Percentiles rank a stretch among this genome's conserved stretches.
These are phyloP conservation scores for Lolium multiflorum DNA, from an alignment of 176 grass and related monocot genomes.

Conservation along the genomic window DNA sequence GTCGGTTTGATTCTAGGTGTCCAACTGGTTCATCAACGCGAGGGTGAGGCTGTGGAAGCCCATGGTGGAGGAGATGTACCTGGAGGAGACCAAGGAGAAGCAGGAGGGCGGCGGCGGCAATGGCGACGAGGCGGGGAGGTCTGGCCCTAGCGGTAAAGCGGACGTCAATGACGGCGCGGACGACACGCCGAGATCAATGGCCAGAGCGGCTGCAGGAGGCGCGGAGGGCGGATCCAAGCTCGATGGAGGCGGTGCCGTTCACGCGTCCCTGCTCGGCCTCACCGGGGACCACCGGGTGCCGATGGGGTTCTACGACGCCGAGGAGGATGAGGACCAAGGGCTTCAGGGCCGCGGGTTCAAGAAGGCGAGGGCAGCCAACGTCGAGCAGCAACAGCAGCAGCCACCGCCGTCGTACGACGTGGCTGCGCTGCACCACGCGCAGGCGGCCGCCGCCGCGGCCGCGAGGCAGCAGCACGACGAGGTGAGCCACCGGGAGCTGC, in stretches of 20 bases:
- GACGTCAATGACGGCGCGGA: conserved; percentile 31
- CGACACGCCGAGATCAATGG: conserved; percentile 42
- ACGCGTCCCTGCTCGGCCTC: conserved; percentile 53
- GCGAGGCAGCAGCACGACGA: conserved; percentile 63
- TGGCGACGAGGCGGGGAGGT: conserved; percentile 47
- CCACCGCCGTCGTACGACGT: conserved; percentile 34
- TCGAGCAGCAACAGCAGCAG: conserved; percentile 28
- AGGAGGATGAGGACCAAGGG: not conserved
- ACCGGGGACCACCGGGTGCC: conserved; percentile 33
- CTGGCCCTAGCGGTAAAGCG: conserved; percentile 52
- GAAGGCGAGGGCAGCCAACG: conserved; percentile 58
- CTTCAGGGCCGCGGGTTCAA: conserved; percentile 53
- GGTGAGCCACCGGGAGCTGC: conserved; percentile 79
- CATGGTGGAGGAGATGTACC: conserved; percentile 99
- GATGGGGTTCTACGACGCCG: conserved; percentile 35
- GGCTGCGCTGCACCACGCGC: conserved; percentile 55
- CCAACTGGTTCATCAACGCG: conserved; percentile 99
- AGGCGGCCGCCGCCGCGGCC: conserved; percentile 42
- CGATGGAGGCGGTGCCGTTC: conserved; percentile 10
- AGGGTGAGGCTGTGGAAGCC: conserved; percentile 98
- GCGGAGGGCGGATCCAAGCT: conserved; percentile 21
- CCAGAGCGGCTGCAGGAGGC: conserved; percentile 2
- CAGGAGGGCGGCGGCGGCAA: conserved; percentile 46
- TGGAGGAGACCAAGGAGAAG: conserved; percentile 88
- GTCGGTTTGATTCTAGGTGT: conserved; percentile 52